Percentiles rank a stretch among this genome's conserved stretches.
These are phyloP conservation scores for Spathaspora boniae DNA, from an alignment of 805 yeast species.

Conservation along the genomic window DNA sequence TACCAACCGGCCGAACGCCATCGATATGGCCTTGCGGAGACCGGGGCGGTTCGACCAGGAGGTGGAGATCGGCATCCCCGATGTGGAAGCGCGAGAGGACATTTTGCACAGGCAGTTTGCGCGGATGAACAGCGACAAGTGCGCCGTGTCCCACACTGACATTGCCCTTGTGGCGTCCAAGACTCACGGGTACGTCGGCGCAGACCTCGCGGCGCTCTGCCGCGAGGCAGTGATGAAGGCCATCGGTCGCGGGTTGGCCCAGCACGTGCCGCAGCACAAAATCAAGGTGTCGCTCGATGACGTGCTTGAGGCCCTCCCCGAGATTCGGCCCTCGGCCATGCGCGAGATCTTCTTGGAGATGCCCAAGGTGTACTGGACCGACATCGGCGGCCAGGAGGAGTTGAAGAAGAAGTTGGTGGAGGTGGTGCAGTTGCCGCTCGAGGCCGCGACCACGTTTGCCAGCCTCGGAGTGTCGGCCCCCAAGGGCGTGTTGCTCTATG, in stretches of 20 bases:
- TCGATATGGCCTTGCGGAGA: constrained; percentile 72
- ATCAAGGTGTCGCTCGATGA: constrained; percentile 54
- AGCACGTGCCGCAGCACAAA: constrained; percentile 20
- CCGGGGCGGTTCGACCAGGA: constrained; percentile 91
- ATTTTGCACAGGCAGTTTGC: constrained; percentile 63
- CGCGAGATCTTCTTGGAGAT: constrained; percentile 90
- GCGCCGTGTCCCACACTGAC: constrained; percentile 50
- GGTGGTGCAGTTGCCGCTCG: constrained; percentile 88
- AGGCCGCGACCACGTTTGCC: constrained; percentile 72
- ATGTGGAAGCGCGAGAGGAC: constrained; percentile 70
- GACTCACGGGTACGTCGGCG: constrained; percentile 98
- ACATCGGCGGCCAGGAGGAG: constrained; percentile 91
- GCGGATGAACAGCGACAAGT: constrained; percentile 44
- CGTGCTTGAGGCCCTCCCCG: constrained; percentile 66
- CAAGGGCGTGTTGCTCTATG: constrained; percentile 87
- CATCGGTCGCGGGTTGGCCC: constrained; percentile 57
- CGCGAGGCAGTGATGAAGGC: constrained; percentile 87
- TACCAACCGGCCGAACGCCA: constrained; percentile 65
- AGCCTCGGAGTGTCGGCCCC: constrained; percentile 86
- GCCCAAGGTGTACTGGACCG: constrained; percentile 91
- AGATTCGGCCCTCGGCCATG: constrained; percentile 96
- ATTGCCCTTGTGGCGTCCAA: constrained; percentile 63
- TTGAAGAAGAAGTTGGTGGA: constrained; percentile 79
- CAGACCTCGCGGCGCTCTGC: constrained; percentile 83
- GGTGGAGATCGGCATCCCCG: constrained; percentile 90